phyloP scores from a whole-genome alignment of 495 filamentous ascomycete species.

The Penicillium steckii region DNA sequence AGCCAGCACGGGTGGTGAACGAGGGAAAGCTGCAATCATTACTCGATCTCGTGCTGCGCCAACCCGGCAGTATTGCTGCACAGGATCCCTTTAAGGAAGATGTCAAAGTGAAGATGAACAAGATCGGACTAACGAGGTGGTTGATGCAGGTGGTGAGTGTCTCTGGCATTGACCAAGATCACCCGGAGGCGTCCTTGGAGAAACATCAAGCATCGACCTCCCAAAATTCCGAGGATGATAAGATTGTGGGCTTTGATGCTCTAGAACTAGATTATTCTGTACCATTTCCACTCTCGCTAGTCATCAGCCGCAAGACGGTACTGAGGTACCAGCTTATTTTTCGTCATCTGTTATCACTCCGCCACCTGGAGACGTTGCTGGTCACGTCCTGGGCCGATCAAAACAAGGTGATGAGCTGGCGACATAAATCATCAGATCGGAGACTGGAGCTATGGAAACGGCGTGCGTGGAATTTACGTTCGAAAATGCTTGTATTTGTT shows the following conservation, averaged over 20 bases:
- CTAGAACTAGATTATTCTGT: constrained; percentile 91
- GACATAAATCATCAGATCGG: constrained; percentile 69
- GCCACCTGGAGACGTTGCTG: constrained; percentile 82
- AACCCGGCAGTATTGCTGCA: constrained; percentile 90
- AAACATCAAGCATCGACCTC: constrained; percentile 53
- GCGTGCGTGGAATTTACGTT: constrained; percentile 84
- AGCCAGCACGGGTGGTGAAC: constrained; percentile 84
- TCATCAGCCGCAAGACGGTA: constrained; percentile 93
- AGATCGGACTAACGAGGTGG: constrained; percentile 85
- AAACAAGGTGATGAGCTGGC: constrained; percentile 79
- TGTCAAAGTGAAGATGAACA: constrained; percentile 95
- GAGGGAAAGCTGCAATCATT: constrained; percentile 89
- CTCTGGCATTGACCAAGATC: constrained; percentile 86
- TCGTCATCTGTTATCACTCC: constrained; percentile 83
- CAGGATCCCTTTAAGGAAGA: constrained; percentile 97
- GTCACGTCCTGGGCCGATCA: constrained; percentile 88
- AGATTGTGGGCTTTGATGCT: constrained; percentile 84
- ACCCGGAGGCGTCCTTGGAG: constrained; percentile 54
- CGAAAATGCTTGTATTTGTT: constrained; percentile 94
- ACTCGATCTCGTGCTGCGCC: constrained; percentile 88
- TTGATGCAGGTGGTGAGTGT: constrained; percentile 95
- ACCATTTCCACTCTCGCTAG: constrained; percentile 94
- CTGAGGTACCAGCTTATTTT: constrained; percentile 95
- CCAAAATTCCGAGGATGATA: constrained; percentile 64
- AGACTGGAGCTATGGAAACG: constrained; percentile 90